Conservation (phyloP, 1,284 basidiomycete species). For the Athelia psychrophila region DNA sequence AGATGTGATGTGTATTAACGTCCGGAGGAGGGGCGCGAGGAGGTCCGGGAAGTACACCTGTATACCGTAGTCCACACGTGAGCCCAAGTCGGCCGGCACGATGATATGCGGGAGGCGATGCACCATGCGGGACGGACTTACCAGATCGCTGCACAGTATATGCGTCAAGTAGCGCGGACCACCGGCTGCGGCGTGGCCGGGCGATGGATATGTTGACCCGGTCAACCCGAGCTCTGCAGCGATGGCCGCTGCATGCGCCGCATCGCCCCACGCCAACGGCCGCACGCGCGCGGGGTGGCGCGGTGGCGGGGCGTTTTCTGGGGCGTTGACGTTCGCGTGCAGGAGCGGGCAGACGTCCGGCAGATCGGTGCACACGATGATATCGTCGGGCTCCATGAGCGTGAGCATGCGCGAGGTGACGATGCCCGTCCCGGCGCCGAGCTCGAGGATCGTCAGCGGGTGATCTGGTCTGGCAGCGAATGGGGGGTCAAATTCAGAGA, state of each 20-base stretch:
- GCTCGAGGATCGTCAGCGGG: constrained; percentile 48
- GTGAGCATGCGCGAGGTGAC: constrained; percentile 49
- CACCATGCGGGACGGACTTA: constrained; percentile 31
- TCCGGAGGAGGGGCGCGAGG: constrained; percentile 65
- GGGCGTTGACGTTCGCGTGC: constrained; percentile 42
- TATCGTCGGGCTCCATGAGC: constrained; percentile 20
- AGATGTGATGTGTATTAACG: constrained; percentile 64
- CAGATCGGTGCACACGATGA: constrained; percentile 67
- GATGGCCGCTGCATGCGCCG: constrained; percentile 37
- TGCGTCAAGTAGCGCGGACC: constrained; percentile 42
- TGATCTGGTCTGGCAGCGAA: constrained; percentile 26
- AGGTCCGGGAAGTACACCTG: constrained; percentile 79
- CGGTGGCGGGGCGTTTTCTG: constrained; percentile 15
- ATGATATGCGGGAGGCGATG: neutral
- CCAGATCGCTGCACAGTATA: constrained; percentile 74
- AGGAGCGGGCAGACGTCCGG: constrained; percentile 66
- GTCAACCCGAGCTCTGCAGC: constrained; percentile 30
- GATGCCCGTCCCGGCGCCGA: constrained; percentile 73
- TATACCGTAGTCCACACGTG: too few relatives aligned
- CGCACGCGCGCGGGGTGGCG: constrained; percentile 30
- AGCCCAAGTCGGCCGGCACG: constrained; percentile 1
- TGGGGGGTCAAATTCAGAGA: constrained; percentile 59
- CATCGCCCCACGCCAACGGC: constrained; percentile 68
- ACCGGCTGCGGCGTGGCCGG: neutral
- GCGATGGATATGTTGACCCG: constrained; percentile 8